phyloP scores from a whole-genome alignment of 1,139 yeast species.

The Blastobotrys malaysiensis region DNA sequence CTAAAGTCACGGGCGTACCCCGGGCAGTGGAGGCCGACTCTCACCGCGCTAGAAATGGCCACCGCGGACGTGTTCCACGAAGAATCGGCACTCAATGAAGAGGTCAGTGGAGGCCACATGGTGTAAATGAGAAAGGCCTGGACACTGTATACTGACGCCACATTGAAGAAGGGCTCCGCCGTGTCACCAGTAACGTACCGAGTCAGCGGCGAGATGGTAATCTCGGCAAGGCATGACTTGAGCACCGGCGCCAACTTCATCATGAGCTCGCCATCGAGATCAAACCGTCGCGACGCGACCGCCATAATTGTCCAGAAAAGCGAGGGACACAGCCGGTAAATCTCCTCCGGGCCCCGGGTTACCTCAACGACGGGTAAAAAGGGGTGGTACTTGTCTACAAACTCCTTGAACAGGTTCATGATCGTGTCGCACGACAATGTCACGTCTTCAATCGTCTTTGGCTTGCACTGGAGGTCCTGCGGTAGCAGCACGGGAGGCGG shows the following conservation, averaged over 20 bases:
- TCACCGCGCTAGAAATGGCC: conserved; percentile 84
- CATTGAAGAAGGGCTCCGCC: conserved; percentile 69
- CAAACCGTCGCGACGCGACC: conserved; percentile 63
- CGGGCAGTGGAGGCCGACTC: conserved; percentile 84
- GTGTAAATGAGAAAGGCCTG: conserved; percentile 87
- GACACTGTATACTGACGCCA: conserved; percentile 89
- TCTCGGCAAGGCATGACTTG: conserved; percentile 74
- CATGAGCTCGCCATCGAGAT: conserved; percentile 42
- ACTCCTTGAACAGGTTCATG: conserved; percentile 61
- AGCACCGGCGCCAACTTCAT: conserved; percentile 58
- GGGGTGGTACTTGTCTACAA: conserved; percentile 69
- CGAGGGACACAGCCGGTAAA: conserved; percentile 76
- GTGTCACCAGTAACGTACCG: conserved; percentile 65
- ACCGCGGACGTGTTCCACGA: conserved; percentile 93
- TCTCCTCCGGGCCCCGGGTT: conserved; percentile 69
- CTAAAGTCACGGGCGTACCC: conserved; percentile 54
- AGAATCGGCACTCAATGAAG: conserved; percentile 90
- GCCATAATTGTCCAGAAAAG: conserved; percentile 92
- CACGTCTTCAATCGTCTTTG: conserved; percentile 65
- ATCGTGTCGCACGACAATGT: conserved; percentile 58
- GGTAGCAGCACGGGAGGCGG: conserved; percentile 8
- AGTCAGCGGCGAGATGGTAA: conserved; percentile 85
- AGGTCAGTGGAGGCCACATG: conserved; percentile 93
- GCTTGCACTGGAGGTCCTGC: conserved; percentile 41
- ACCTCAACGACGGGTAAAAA: conserved; percentile 85